Percentiles rank a stretch among this genome's conserved stretches.
Conservation (phyloP, 2,329 filamentous ascomycete genomes). For the Aspergillus calidoustus region DNA sequence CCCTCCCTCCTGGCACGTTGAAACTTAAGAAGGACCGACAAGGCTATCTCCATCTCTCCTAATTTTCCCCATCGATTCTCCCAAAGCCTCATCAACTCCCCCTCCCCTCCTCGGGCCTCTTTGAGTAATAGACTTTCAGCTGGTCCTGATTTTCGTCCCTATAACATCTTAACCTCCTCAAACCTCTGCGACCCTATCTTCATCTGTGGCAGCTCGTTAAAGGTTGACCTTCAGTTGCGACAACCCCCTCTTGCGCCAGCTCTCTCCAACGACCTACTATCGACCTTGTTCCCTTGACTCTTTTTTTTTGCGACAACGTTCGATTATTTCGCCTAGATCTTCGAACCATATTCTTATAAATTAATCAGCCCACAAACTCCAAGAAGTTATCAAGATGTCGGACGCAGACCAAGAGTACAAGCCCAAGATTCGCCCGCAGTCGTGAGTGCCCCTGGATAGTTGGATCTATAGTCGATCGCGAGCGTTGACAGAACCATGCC, state of each 20-base stretch:
- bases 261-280: slow-evolving; percentile 11
- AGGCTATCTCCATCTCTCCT: slow-evolving; percentile 13
- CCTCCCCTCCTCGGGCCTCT: slow-evolving; percentile 5
- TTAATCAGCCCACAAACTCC: background rate
- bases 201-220: slow-evolving; percentile 5
- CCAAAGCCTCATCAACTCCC: slow-evolving; percentile 6
- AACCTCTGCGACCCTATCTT: slow-evolving; percentile 15
- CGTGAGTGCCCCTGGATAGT: slow-evolving; percentile 62
- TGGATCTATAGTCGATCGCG: slow-evolving; percentile 14
- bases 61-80: slow-evolving; percentile 6
- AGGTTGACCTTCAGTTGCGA: slow-evolving; percentile 11
- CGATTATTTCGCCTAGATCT: slow-evolving; percentile 2
- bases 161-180: slow-evolving; percentile 19
- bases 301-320: background rate
- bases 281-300: slow-evolving; percentile 1
- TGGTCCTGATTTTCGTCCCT: slow-evolving; percentile 34
- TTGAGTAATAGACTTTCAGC: slow-evolving; percentile 29
- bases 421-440: slow-evolving; percentile 79
- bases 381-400: slow-evolving; percentile 47
- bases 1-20: slow-evolving; percentile 16
- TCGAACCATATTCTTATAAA: slow-evolving; percentile 8
- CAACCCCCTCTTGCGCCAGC: slow-evolving; percentile 17
- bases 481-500: slow-evolving; percentile 33
- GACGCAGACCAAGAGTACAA: slow-evolving; percentile 79
- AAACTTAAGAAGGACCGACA: slow-evolving; percentile 13